Evolutionary conservation across 108 stramenopile species (phyloP).

Genomic region (Cyclotella cryptica): DNA sequence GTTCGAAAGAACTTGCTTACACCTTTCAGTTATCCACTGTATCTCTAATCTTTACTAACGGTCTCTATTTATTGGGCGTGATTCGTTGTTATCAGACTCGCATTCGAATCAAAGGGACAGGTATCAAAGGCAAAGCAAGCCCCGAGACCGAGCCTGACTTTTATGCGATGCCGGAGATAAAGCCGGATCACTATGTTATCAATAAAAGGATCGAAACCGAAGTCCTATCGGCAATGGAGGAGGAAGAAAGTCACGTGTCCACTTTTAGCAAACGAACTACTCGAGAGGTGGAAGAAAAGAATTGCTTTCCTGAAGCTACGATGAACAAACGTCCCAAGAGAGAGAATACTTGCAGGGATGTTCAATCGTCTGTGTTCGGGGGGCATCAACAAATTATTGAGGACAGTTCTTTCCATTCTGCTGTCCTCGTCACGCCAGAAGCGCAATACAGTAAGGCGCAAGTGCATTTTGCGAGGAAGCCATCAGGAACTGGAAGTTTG

Average conservation of each 20-base stretch:
- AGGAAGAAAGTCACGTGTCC: constrained; percentile 27
- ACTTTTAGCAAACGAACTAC: background rate
- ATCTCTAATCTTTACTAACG: background rate
- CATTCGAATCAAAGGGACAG: constrained; percentile 58
- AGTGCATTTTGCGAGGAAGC: background rate
- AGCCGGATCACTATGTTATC: background rate
- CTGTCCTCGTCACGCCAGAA: constrained; percentile 9
- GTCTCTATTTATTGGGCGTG: background rate
- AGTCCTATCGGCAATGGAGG: constrained; percentile 25
- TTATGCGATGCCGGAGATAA: constrained; percentile 46
- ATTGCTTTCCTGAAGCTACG: background rate
- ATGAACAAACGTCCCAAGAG: background rate
- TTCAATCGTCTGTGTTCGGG: background rate
- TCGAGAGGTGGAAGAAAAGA: background rate
- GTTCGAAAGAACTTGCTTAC: background rate
- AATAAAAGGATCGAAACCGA: constrained; percentile 28
- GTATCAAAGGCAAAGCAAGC: constrained; percentile 47
- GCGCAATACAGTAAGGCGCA: background rate
- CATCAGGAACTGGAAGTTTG: background rate
- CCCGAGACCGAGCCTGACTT: constrained; percentile 55
- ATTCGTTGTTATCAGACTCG: constrained; percentile 26
- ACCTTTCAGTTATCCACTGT: background rate
- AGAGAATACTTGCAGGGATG: background rate
- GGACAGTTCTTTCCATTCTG: background rate
- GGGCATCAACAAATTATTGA: background rate